Conservation (phyloP, 2,329 filamentous ascomycete genomes). For the Calonectria leucothoes region DNA sequence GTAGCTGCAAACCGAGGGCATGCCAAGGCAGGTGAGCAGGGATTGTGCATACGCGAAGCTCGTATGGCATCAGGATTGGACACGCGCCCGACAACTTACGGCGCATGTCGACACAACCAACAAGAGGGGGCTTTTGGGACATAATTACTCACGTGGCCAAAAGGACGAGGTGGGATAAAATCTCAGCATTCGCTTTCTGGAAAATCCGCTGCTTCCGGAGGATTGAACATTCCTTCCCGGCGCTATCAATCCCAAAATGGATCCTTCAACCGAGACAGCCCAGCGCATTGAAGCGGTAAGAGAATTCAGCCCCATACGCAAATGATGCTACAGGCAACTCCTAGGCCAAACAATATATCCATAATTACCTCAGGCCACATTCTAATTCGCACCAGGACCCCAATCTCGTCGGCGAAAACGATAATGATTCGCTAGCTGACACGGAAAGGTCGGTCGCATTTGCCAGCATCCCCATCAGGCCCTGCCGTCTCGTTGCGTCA, state of each 20-base stretch:
- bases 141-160: neutral
- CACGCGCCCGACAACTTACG: too few species aligned
- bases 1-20: neutral
- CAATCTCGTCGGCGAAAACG: neutral
- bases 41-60: slow-evolving; percentile 14
- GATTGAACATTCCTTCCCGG: neutral
- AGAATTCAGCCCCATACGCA: neutral
- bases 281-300: slow-evolving; percentile 12
- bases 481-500: too few species aligned
- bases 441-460: slow-evolving; percentile 11
- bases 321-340: too few species aligned
- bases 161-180: neutral
- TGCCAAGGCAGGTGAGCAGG: neutral
- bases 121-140: neutral
- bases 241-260: neutral
- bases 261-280: neutral
- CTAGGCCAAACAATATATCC: rapidly evolving
- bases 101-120: neutral
- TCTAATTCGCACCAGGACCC: neutral
- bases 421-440: slow-evolving; percentile 5
- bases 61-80: neutral
- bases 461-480: too few species aligned
- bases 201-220: neutral
- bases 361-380: neutral
- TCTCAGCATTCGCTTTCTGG: neutral